Percentiles rank a stretch among this genome's conserved stretches.
Conservation (phyloP, 1,139 yeast genomes). For the Diutina scorzettiae region DNA sequence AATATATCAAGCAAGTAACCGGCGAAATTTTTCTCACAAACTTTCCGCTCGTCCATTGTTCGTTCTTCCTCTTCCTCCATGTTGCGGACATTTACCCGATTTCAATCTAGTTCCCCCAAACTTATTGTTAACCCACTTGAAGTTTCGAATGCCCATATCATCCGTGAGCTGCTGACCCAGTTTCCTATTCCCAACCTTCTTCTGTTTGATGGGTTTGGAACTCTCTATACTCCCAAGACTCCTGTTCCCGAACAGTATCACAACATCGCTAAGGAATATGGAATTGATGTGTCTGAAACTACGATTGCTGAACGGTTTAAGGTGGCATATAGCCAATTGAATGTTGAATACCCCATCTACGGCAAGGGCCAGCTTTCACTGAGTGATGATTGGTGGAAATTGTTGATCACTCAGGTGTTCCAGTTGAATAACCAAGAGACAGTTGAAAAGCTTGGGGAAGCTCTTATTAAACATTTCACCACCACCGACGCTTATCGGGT, state of each 20-base stretch:
- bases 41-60: no score
- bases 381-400: slow-evolving; percentile 47
- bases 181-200: slow-evolving; percentile 30
- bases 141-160: slow-evolving; percentile 4
- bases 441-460: slow-evolving; percentile 20
- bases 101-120: no score
- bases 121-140: slow-evolving; percentile 4
- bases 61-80: no score
- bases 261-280: slow-evolving; percentile 31
- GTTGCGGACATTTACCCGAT: no score
- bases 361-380: slow-evolving; percentile 28
- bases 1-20: no score
- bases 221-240: slow-evolving; percentile 44
- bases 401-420: slow-evolving; percentile 33
- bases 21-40: no score
- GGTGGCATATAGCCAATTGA: slow-evolving; percentile 15
- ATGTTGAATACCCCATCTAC: slow-evolving; percentile 40
- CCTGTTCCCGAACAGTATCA: slow-evolving; percentile 44
- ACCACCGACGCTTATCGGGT: slow-evolving; percentile 40
- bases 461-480: slow-evolving; percentile 34
- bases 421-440: slow-evolving; percentile 14
- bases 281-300: slow-evolving; percentile 22
- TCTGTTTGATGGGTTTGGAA: slow-evolving; percentile 59
- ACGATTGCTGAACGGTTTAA: slow-evolving; percentile 21
- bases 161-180: slow-evolving; percentile 1